phyloP scores from a whole-genome alignment of 2,329 filamentous ascomycete genomes.

The Herpotrichia juniperi region DNA sequence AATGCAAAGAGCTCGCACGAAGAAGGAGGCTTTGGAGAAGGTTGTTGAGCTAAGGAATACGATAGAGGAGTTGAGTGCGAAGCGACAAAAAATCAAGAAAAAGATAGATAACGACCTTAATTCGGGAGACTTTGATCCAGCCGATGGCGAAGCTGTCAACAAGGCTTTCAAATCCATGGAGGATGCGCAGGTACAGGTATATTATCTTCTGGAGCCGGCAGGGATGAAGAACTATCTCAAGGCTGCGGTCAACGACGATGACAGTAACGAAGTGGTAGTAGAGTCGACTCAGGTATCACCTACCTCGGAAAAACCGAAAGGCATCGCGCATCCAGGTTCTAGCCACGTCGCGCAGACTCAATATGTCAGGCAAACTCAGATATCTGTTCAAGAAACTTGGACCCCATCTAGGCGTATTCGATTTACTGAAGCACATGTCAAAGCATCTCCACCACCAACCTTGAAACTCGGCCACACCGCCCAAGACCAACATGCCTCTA shows the following conservation, averaged over 20 bases:
- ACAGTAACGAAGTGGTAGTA: constrained; percentile 28
- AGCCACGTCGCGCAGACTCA: constrained; percentile 40
- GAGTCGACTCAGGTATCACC: constrained; percentile 39
- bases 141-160: constrained; percentile 32
- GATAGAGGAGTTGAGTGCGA: constrained; percentile 22
- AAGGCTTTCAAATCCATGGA: constrained; percentile 31
- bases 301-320: constrained; percentile 16
- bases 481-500: not conserved
- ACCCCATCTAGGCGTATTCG: constrained; percentile 33
- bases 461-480: constrained; percentile 9
- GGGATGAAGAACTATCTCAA: constrained; percentile 28
- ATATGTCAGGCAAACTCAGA: constrained; percentile 39
- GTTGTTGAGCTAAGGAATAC: constrained; percentile 25
- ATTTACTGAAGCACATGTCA: constrained; percentile 26
- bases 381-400: constrained; percentile 30
- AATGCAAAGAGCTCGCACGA: constrained; percentile 28
- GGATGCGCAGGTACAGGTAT: constrained; percentile 35
- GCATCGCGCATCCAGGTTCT: constrained; percentile 11
- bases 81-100: constrained; percentile 28
- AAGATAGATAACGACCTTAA: constrained; percentile 40
- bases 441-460: constrained; percentile 19
- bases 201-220: constrained; percentile 30
- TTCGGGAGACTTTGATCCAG: constrained; percentile 29
- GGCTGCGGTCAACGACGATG: constrained; percentile 7
- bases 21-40: constrained; percentile 39